These are phyloP conservation scores for Termitomyces sp. DNA, from an alignment of 768 basidiomycete genomes.

Conservation along the genomic window DNA sequence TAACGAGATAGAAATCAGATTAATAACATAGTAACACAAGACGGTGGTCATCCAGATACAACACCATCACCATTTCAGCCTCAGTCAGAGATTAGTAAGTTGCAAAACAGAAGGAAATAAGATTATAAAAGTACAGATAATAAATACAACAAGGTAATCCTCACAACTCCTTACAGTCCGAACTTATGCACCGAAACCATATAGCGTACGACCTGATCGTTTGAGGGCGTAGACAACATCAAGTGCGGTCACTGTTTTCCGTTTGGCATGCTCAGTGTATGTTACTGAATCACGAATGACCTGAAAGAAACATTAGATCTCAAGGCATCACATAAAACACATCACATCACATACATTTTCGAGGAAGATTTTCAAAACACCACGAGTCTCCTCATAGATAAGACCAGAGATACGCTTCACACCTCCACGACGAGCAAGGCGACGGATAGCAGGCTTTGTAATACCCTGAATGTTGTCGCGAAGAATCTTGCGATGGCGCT, in stretches of 20 bases:
- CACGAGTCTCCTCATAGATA: slow-evolving; percentile 4
- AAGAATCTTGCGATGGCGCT: slow-evolving; percentile 7
- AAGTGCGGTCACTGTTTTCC: slow-evolving; percentile 92
- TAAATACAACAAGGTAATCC: slow-evolving; percentile 12
- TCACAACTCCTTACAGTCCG: slow-evolving; percentile 2
- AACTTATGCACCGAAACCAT: slow-evolving; percentile 84
- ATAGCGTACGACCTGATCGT: slow-evolving; percentile 83
- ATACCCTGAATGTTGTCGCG: slow-evolving; percentile 6
- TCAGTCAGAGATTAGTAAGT: no score
- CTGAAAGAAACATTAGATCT: slow-evolving; percentile 28
- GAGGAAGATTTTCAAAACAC: slow-evolving; percentile 6
- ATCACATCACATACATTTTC: slow-evolving; percentile 2
- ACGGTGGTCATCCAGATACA: no score
- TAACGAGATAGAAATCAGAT: no score
- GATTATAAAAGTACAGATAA: slow-evolving; percentile 19
- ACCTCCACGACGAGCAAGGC: slow-evolving; percentile 5
- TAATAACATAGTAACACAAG: no score
- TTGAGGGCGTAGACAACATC: slow-evolving; percentile 89
- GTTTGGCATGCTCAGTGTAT: slow-evolving; percentile 90
- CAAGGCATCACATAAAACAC: neutral
- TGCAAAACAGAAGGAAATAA: neutral
- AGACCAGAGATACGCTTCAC: slow-evolving; percentile 5
- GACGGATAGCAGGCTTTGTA: slow-evolving; percentile 3
- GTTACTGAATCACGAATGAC: slow-evolving; percentile 96
- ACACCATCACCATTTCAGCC: no score